phyloP scores from a whole-genome alignment of 768 basidiomycete genomes.

The Hypholoma fasciculare region DNA sequence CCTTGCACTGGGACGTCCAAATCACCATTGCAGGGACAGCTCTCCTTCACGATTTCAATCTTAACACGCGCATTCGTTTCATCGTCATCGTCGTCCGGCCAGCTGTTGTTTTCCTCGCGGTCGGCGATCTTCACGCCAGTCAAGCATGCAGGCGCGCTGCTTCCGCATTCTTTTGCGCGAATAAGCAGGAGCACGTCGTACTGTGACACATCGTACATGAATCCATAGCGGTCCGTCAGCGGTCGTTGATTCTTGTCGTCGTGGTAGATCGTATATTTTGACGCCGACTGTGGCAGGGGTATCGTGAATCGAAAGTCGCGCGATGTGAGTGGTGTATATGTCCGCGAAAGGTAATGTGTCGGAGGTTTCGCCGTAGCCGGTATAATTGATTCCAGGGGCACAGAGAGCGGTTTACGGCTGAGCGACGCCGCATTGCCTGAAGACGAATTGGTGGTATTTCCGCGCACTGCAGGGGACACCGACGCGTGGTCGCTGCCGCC shows the following conservation, averaged over 20 bases:
- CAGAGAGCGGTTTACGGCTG: slow-evolving; percentile 40
- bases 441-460: slow-evolving; percentile 6
- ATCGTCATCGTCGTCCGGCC: slow-evolving; percentile 62
- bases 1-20: slow-evolving; percentile 20
- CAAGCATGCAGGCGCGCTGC: slow-evolving; percentile 78
- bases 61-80: slow-evolving; percentile 25
- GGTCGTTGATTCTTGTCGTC: slow-evolving; percentile 55
- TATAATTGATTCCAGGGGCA: slow-evolving; percentile 82
- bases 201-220: slow-evolving; percentile 83
- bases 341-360: slow-evolving; percentile 77
- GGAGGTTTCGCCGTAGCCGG: slow-evolving; percentile 80
- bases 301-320: slow-evolving; percentile 76
- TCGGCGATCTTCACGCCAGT: slow-evolving; percentile 90
- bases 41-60: slow-evolving; percentile 48
- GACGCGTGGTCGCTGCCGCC: slow-evolving; percentile 9
- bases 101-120: slow-evolving; percentile 74
- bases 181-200: slow-evolving; percentile 80
- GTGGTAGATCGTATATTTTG: slow-evolving; percentile 43
- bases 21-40: slow-evolving; percentile 45
- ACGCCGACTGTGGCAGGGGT: slow-evolving; percentile 55
- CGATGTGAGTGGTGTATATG: slow-evolving; percentile 72
- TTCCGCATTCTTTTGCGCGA: slow-evolving; percentile 70
- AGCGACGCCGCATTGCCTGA: slow-evolving; percentile 11
- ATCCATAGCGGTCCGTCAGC: slow-evolving; percentile 86
- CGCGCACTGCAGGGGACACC: slow-evolving; percentile 4